Conservation (phyloP, 495 filamentous ascomycete species). For the Arthonia radiata region DNA sequence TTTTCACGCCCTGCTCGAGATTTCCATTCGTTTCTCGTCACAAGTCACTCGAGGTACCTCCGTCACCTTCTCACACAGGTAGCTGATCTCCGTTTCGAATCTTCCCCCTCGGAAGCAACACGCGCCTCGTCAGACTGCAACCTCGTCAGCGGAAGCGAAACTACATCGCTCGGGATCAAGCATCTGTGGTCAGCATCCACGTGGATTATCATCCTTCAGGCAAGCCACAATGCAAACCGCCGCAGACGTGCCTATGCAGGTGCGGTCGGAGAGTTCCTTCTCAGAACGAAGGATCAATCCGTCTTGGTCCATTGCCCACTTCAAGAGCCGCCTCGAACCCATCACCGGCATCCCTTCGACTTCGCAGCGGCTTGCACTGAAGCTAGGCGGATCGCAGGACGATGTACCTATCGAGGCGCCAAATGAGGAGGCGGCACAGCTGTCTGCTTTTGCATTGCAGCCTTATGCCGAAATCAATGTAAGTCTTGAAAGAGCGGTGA, state of each 20-base stretch:
- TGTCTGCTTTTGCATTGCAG: constrained; percentile 36
- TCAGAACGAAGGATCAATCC: constrained; percentile 80
- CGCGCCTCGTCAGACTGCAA: no score
- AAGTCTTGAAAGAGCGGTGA: no score
- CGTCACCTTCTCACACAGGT: no score
- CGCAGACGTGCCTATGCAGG: constrained; percentile 59
- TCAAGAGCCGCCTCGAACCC: constrained; percentile 77
- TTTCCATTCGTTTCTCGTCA: no score
- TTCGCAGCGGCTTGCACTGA: constrained; percentile 47
- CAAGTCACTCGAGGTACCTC: no score
- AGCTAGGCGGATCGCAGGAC: constrained; percentile 25
- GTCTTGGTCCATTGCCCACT: constrained; percentile 67
- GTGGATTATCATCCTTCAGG: no score
- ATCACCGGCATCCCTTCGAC: constrained; percentile 77
- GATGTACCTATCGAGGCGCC: constrained; percentile 30
- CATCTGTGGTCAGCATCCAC: no score
- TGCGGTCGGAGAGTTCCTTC: constrained; percentile 47
- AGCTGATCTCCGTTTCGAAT: no score
- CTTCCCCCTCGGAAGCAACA: no score
- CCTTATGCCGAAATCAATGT: constrained; percentile 57
- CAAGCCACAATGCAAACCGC: constrained; percentile 28
- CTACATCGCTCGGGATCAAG: no score
- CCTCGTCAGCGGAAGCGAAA: no score
- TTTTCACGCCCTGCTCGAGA: no score
- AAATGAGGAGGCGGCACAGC: constrained; percentile 39